phyloP scores from a whole-genome alignment of 495 filamentous ascomycete species.

The Chaetomidium leptoderma region DNA sequence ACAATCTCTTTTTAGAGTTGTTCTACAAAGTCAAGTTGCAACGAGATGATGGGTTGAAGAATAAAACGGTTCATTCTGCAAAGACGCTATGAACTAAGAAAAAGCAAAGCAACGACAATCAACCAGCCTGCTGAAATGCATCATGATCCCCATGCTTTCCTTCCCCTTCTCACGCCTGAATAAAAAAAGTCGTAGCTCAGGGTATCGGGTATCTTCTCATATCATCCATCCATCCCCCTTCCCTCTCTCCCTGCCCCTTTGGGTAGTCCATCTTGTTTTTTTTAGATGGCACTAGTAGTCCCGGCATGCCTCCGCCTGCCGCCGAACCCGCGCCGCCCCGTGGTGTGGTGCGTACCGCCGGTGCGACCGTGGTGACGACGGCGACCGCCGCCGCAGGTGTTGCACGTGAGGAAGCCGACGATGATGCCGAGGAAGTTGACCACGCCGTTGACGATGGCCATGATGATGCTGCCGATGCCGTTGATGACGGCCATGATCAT shows the following conservation, averaged over 20 bases:
- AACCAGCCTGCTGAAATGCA: background rate
- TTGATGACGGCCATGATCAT: conserved; percentile 78
- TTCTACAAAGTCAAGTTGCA: background rate
- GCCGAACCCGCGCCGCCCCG: conserved; percentile 25
- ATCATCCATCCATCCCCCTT: background rate
- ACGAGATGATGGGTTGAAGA: background rate
- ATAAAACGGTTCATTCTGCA: background rate
- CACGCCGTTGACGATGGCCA: conserved; percentile 69
- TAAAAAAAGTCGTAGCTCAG: background rate
- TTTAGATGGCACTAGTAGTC: conserved; percentile 24
- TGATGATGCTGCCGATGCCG: conserved; percentile 74
- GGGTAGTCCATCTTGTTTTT: no score
- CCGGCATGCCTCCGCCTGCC: conserved; percentile 27
- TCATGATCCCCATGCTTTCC: no score
- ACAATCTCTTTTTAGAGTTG: background rate
- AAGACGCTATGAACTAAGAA: background rate
- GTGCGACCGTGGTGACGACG: conserved; percentile 11
- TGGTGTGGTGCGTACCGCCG: conserved; percentile 1
- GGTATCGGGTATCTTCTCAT: conserved; percentile 8
- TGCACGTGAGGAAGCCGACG: conserved; percentile 83
- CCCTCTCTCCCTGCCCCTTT: background rate
- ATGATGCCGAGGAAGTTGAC: conserved; percentile 74
- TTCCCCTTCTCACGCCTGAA: background rate
- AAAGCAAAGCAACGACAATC: background rate
- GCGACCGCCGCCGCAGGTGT: conserved; percentile 41